Evolutionary conservation across 2,329 filamentous ascomycete species (phyloP), one percentile per base, ranked within the genome.

Genomic region (Aspergillus sp.): DNA sequence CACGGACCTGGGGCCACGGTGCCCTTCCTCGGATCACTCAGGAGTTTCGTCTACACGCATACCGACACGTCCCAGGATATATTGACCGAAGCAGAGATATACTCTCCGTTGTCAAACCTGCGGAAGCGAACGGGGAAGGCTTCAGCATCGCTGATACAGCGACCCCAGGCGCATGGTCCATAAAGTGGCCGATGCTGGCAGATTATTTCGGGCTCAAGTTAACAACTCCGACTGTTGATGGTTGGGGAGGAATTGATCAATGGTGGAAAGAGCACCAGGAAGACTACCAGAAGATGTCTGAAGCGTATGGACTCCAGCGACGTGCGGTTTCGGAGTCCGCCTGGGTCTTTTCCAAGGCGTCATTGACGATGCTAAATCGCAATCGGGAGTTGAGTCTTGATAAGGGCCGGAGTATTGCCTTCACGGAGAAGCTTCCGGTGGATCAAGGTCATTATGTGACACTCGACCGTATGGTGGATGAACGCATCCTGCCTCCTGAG

Each of bases 61-160:
- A 72, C 66, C 27, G 63, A 69, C 50, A 66, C 63, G 2, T 65
- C 54, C 35, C 69, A 73, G 56, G 70, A 59, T 42, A 53, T 60
- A 9, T 57, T 60, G 25, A 47, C 56, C 5, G 50, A 48, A 1
- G 52, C 59, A 1, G 54, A 63, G 25, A 56, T 65, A 32, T 63
- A 58, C 39, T 54, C 0, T 60, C 59, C 1, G n/a, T 64, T 3
- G 42, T 49, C 9, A 44, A 52, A 44, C 54, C 53, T 3, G 37
- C 57, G 1, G 12, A 53, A 5, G 51, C 51, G 1, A 48, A 56
- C n/a, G 52, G 51, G 0, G 48, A 57, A 13, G 52, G 49, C 2
- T 63, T 62, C 51, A 64, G 63, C 49, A 55, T 53, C 15, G 61
- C 55, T 2, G 61, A 64, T 44, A 54, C n/a, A 6, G 53, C 53